Percentiles rank a stretch among this genome's conserved stretches.
Conservation (phyloP, 225 moss, liverwort and hornwort species). For the Pseudisothecium myosuroides region DNA sequence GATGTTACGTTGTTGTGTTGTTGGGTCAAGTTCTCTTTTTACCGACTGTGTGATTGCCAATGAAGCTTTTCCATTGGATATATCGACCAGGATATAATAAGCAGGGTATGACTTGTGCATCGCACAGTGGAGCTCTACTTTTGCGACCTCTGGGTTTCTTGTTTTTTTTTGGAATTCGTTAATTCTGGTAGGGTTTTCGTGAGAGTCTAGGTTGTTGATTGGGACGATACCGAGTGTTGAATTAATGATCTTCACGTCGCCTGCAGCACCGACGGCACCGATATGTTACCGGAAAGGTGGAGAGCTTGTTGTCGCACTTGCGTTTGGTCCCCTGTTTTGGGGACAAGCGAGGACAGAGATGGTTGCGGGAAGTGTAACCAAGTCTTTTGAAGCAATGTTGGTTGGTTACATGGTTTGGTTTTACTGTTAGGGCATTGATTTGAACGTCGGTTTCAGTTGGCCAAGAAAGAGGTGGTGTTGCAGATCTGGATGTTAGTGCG, state of each 20-base stretch:
- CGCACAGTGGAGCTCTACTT: not conserved
- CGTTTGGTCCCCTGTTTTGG: not conserved
- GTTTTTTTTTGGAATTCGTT: not conserved
- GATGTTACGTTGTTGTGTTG: not conserved
- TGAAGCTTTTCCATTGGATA: not conserved
- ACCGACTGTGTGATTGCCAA: not conserved
- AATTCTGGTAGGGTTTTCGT: not conserved
- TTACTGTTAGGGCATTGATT: not conserved
- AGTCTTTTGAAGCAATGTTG: not conserved
- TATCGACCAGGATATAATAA: not conserved
- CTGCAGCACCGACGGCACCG: not conserved
- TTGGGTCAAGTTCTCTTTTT: constrained; percentile 7
- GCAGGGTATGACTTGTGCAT: not conserved
- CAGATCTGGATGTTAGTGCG: not conserved
- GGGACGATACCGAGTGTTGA: not conserved
- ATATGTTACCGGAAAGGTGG: not conserved
- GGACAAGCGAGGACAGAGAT: not conserved
- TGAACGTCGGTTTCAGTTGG: not conserved
- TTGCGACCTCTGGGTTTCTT: not conserved
- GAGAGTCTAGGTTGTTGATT: not conserved
- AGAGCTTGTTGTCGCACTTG: not conserved
- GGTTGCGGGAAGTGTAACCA: not conserved
- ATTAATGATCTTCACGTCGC: not conserved
- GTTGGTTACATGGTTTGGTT: not conserved
- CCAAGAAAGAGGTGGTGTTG: not conserved